These are phyloP conservation scores for Ophiognomonia clavigignenti-juglandacearum DNA, from an alignment of 2,329 filamentous ascomycete species.

Conservation along the genomic window DNA sequence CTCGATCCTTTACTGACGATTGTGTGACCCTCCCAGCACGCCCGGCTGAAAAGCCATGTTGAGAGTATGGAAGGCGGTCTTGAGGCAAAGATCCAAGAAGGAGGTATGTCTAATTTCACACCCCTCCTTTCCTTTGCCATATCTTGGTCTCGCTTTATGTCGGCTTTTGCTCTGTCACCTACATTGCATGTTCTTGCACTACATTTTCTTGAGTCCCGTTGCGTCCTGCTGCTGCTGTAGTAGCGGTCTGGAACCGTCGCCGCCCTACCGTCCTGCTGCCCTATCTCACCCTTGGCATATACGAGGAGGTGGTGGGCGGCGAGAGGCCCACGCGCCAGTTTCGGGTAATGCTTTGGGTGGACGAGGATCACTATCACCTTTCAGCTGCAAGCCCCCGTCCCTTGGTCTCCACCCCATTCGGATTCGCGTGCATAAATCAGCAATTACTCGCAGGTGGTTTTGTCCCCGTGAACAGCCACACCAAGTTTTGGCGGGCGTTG, in stretches of 20 bases:
- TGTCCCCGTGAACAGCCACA: constrained; percentile 20
- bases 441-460: constrained; percentile 28
- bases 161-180: constrained; percentile 18
- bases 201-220: background rate
- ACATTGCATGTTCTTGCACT: constrained; percentile 9
- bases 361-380: constrained; percentile 15
- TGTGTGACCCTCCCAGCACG: constrained; percentile 55
- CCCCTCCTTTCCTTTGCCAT: constrained; percentile 22
- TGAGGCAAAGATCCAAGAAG: constrained; percentile 88
- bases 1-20: constrained; percentile 18
- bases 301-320: constrained; percentile 7
- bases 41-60: constrained; percentile 87
- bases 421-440: constrained; percentile 29
- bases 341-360: constrained; percentile 1
- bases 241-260: background rate
- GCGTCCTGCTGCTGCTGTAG: constrained; percentile 2
- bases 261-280: background rate
- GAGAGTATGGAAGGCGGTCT: constrained; percentile 81
- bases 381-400: constrained; percentile 14
- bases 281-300: constrained; percentile 6
- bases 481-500: background rate
- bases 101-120: constrained; percentile 57
- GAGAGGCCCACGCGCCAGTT: constrained; percentile 2
- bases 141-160: constrained; percentile 26
- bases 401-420: constrained; percentile 16